Evolutionary conservation across 495 filamentous ascomycete genomes (phyloP).

Genomic region (Penicillium salamii): DNA sequence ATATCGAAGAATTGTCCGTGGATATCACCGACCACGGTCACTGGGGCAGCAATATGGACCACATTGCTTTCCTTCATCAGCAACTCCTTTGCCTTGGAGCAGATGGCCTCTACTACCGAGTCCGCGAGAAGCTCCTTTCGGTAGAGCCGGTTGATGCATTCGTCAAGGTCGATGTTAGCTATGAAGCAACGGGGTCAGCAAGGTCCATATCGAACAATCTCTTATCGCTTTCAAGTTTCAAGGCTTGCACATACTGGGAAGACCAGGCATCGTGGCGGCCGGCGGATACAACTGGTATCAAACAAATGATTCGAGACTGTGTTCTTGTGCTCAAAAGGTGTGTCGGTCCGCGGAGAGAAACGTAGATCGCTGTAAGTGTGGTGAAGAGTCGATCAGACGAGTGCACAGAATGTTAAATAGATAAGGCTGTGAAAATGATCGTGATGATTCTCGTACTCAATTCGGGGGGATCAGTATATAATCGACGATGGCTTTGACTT

Average conservation of each 20-base stretch:
- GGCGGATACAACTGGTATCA: neutral
- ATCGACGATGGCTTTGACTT: neutral
- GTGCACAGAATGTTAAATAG: neutral
- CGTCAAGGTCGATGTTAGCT: slow-evolving; percentile 97
- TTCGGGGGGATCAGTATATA: neutral
- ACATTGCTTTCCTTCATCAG: slow-evolving; percentile 99
- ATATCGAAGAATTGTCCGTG: slow-evolving; percentile 98
- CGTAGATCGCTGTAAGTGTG: neutral
- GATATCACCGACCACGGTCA: slow-evolving; percentile 98
- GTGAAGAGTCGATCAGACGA: neutral
- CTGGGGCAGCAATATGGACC: slow-evolving; percentile 90
- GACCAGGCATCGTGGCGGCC: slow-evolving; percentile 68
- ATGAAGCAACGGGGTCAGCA: slow-evolving; percentile 3
- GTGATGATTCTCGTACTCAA: no score
- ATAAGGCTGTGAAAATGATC: no score
- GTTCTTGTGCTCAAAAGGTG: no score
- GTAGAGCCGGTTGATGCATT: slow-evolving; percentile 94
- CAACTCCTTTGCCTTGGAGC: slow-evolving; percentile 96
- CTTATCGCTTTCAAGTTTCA: neutral
- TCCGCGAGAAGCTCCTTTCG: slow-evolving; percentile 95
- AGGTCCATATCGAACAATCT: neutral
- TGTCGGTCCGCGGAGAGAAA: neutral
- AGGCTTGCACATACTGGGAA: slow-evolving; percentile 64
- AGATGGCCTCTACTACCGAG: slow-evolving; percentile 98
- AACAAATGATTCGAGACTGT: neutral